Percentiles rank a stretch among this genome's conserved stretches.
Conservation (phyloP, 345 rosid species). For the Citrus glauca region DNA sequence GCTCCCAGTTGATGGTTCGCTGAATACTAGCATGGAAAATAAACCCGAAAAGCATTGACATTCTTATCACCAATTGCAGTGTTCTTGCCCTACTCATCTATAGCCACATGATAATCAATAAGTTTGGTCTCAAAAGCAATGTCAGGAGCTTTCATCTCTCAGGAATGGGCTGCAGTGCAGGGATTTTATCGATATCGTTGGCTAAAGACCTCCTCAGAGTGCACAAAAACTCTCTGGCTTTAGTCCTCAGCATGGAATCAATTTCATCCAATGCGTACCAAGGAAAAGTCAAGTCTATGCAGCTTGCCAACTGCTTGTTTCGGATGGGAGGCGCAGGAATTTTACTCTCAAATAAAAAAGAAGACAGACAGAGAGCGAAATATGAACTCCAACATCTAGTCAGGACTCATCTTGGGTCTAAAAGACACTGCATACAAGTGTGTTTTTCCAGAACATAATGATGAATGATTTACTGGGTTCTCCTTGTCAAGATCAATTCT, state of each 20-base stretch:
- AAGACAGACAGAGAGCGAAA: slow-evolving; percentile 14
- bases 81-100: slow-evolving; percentile 16
- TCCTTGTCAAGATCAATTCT: slow-evolving; percentile 17
- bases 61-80: slow-evolving; percentile 20
- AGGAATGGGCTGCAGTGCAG: slow-evolving; percentile 47
- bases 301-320: slow-evolving; percentile 35
- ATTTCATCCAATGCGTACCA: slow-evolving; percentile 26
- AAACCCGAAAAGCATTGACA: slow-evolving; percentile 19
- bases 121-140: slow-evolving; percentile 28
- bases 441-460: slow-evolving; percentile 27
- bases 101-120: slow-evolving; percentile 20
- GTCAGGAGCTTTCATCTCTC: slow-evolving; percentile 32
- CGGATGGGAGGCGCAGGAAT: slow-evolving; percentile 37
- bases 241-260: slow-evolving; percentile 34
- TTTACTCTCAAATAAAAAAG: slow-evolving; percentile 24
- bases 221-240: slow-evolving; percentile 13
- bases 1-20: slow-evolving; percentile 6
- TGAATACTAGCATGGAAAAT: slow-evolving; percentile 7
- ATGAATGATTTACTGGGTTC: slow-evolving; percentile 20
- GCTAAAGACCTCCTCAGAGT: slow-evolving; percentile 26
- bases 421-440: slow-evolving; percentile 20
- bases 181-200: slow-evolving; percentile 25
- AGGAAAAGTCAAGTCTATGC: slow-evolving; percentile 35
- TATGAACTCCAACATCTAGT: slow-evolving; percentile 21
- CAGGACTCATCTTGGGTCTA: slow-evolving; percentile 32